Evolutionary conservation across 495 filamentous ascomycete genomes (phyloP), one percentile per base, ranked within the genome.

Genomic region (Mytilinidion resinicola): DNA sequence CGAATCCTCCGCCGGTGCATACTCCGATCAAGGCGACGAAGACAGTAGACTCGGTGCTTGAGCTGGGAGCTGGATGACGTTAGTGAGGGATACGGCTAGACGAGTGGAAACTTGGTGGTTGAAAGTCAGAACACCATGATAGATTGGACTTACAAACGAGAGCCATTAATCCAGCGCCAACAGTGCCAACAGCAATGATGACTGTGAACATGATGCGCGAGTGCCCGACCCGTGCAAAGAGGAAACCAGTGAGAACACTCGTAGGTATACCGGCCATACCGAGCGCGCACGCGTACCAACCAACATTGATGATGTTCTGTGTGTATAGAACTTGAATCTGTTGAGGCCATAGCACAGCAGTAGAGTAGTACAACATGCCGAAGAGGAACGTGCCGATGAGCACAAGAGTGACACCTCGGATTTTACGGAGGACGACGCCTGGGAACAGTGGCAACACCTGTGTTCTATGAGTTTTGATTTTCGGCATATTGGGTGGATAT

Each of bases 391-490:
- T 42, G 39, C 39, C 39, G 39, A 42, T 42, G 39, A 42, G 39
- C 17, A 42, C 39, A 3, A 42, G 8, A 42, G 39, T 42, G 17
- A 42, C 39, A 3, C 39, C 39, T 42, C 39, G 39, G 39, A 42
- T 42, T 9, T 42, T 42, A 9, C 39, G 39, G 39, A 42, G 39
- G 17, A 42, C 39, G 39, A 42, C 39, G 17, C 39, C 39, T 42
- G 39, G 39, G 39, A 42, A 42, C 39, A 42, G 17, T 8, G 39
- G 39, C 9, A 42, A 42, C 12, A 42, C 39, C 39, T 17, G 17
- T 3, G 2, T 42, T 17, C 39, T 57, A 66, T 66, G 2, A 42
- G 39, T 14, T 42, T 42, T 42, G 25, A 42, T 42, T 4, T 3
- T 42, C 39, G 8, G 17, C 39, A 42, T 42, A 42, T 17, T 3